Evolutionary conservation across 2,329 filamentous ascomycete genomes (phyloP).

Genomic region (Akanthomyces muscarius): DNA sequence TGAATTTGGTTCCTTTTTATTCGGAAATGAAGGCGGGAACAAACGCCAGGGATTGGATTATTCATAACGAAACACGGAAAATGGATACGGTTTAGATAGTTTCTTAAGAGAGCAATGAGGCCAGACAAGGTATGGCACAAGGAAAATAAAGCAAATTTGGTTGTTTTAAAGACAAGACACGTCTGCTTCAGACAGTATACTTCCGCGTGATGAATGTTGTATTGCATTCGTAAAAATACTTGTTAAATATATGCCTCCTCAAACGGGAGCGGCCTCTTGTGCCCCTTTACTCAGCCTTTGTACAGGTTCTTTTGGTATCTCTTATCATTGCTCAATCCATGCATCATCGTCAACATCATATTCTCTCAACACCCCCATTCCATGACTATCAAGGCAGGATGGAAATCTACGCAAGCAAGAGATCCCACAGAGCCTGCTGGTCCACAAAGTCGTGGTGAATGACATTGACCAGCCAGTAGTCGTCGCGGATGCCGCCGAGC

Average conservation of each 20-base stretch:
- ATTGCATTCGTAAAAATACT: not conserved
- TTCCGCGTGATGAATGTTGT: not conserved
- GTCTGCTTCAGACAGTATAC: too few species aligned
- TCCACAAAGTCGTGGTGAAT: slow-evolving; percentile 78
- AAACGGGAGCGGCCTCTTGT: not conserved
- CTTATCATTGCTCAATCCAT: not conserved
- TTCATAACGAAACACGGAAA: not conserved
- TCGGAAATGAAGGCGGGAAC: too few species aligned
- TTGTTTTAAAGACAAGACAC: not conserved
- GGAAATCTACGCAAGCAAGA: slow-evolving; percentile 39
- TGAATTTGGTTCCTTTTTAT: too few species aligned
- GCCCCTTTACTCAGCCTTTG: not conserved
- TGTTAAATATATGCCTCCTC: not conserved
- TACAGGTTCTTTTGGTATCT: slow-evolving; percentile 9
- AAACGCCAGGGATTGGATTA: too few species aligned
- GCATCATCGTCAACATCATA: not conserved
- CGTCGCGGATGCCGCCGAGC: slow-evolving; percentile 61
- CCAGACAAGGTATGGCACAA: not conserved
- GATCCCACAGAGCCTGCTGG: slow-evolving; percentile 66
- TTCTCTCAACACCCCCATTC: not conserved
- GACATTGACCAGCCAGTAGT: slow-evolving; percentile 86
- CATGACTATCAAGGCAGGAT: not conserved
- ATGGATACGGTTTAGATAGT: not conserved
- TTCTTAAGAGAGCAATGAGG: not conserved
- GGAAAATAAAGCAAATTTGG: not conserved